These are phyloP conservation scores for Choanephora cucurbitarum DNA, from an alignment of 371 early-diverging fungal genomes.

Conservation along the genomic window DNA sequence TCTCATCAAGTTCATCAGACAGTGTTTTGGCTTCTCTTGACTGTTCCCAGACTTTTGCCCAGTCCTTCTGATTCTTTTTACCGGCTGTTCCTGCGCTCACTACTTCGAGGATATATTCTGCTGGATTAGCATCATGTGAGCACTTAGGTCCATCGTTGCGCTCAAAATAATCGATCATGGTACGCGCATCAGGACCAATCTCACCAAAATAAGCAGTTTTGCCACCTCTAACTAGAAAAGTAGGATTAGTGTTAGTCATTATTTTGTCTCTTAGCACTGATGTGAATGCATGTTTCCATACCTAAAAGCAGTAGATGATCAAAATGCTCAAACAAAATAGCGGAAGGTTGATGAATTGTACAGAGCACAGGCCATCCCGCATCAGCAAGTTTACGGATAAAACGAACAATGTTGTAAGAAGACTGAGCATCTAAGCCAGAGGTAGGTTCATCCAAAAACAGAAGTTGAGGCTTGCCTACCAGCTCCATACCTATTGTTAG, in stretches of 20 bases:
- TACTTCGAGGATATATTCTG: constrained; percentile 74
- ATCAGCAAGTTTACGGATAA: constrained; percentile 72
- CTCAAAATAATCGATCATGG: constrained; percentile 66
- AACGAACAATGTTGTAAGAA: constrained; percentile 71
- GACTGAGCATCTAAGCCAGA: constrained; percentile 74
- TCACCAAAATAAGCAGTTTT: constrained; percentile 82
- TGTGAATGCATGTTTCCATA: too few relatives aligned
- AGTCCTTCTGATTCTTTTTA: constrained; percentile 52
- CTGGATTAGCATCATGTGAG: constrained; percentile 62
- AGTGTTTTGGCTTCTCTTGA: constrained; percentile 49
- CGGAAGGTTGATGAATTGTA: constrained; percentile 88
- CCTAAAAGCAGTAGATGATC: constrained; percentile 67
- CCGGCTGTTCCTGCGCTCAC: constrained; percentile 63
- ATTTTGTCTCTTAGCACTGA: too few relatives aligned
- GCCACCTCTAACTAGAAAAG: constrained; percentile 65
- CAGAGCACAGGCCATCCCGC: constrained; percentile 70
- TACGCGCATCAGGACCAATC: constrained; percentile 57
- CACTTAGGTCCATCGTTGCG: constrained; percentile 60
- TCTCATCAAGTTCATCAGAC: constrained; percentile 34
- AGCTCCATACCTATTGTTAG: constrained; percentile 72
- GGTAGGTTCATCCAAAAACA: constrained; percentile 89
- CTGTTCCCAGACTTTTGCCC: constrained; percentile 62
- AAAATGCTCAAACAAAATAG: constrained; percentile 79
- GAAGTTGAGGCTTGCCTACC: constrained; percentile 72
- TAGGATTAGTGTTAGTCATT: too few relatives aligned